phyloP scores from a whole-genome alignment of 2,329 filamentous ascomycete species.

The Zasmidium angulare region DNA sequence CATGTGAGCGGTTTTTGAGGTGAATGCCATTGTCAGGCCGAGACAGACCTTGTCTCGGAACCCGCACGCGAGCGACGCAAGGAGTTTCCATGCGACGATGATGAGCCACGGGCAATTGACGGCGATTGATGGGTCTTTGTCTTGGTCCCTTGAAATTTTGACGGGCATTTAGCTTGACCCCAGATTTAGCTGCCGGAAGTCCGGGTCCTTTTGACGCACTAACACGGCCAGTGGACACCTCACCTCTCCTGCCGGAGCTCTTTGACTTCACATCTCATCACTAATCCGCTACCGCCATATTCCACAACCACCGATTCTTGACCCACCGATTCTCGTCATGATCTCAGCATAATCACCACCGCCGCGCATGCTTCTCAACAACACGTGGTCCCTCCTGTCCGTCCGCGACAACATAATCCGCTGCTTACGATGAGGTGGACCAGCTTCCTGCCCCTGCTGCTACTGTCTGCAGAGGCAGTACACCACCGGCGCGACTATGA shows the following conservation, averaged over 20 bases:
- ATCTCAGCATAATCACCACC: background rate
- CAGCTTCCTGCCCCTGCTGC: slow-evolving; percentile 5
- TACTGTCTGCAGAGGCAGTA: background rate
- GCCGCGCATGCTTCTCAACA: background rate
- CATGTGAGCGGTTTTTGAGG: too few relatives aligned
- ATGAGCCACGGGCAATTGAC: too few relatives aligned
- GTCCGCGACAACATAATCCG: background rate
- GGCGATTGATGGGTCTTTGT: too few relatives aligned
- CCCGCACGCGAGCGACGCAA: background rate
- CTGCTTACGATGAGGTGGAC: slow-evolving; percentile 7
- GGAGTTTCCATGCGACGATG: background rate
- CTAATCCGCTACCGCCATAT: too few relatives aligned
- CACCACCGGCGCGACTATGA: slow-evolving; percentile 54
- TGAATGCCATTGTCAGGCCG: background rate
- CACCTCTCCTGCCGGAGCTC: too few relatives aligned
- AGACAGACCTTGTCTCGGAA: background rate
- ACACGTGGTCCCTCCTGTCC: background rate
- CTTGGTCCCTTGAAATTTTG: too few relatives aligned
- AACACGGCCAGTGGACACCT: too few relatives aligned
- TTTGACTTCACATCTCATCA: too few relatives aligned
- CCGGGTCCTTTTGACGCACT: too few relatives aligned
- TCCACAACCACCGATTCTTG: too few relatives aligned
- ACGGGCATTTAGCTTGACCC: too few relatives aligned
- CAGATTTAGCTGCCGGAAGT: too few relatives aligned
- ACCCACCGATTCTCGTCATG: background rate